phyloP scores from a whole-genome alignment of 164 flowering plant species.

The Umbilicus rupestris region DNA sequence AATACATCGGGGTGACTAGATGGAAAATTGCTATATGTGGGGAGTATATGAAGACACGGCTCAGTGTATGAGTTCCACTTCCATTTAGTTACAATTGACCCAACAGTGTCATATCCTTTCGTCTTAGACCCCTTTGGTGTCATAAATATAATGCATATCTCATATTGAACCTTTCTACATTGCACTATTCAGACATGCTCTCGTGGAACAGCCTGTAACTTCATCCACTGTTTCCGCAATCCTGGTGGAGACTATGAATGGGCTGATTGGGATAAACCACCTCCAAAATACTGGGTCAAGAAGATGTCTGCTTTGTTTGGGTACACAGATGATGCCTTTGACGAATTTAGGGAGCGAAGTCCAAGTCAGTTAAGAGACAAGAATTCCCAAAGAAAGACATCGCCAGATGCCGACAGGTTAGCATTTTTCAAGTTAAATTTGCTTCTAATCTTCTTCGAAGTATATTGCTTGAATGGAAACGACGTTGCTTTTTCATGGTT shows the following conservation, averaged over 20 bases:
- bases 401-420: slow-evolving; percentile 25
- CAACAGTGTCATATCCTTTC: neutral
- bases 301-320: slow-evolving; percentile 85
- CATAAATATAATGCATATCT: neutral
- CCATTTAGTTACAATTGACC: neutral
- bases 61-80: slow-evolving; percentile 35
- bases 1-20: slow-evolving; percentile 65
- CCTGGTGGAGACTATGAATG: slow-evolving; percentile 99
- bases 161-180: neutral
- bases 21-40: slow-evolving; percentile 99
- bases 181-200: slow-evolving; percentile 57
- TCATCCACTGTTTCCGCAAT: slow-evolving; percentile 87
- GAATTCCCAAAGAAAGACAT: slow-evolving; percentile 14
- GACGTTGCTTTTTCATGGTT: neutral
- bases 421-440: neutral
- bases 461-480: neutral
- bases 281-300: slow-evolving; percentile 73
- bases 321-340: slow-evolving; percentile 33
- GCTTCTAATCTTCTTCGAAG: too few relatives aligned
- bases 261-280: slow-evolving; percentile 95
- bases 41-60: slow-evolving; percentile 80
- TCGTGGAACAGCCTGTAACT: slow-evolving; percentile 85
- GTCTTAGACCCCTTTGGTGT: neutral
- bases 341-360: slow-evolving; percentile 21
- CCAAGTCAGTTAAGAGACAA: slow-evolving; percentile 15